Conservation (phyloP, 176 grass and related monocot genomes). For the Cocos nucifera region DNA sequence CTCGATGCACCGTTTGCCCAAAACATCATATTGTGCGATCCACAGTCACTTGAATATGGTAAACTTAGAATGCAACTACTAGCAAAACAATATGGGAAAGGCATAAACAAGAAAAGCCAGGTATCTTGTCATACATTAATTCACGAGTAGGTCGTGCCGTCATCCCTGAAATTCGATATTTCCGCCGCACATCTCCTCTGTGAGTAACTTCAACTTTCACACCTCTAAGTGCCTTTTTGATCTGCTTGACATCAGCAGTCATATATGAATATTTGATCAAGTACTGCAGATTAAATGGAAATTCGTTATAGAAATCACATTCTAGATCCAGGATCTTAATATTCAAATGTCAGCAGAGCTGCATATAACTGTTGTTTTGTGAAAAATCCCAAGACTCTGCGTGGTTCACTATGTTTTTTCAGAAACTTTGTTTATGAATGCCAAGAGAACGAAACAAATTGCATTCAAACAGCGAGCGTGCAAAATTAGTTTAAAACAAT, state of each 20-base stretch:
- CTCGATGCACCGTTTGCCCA: background rate
- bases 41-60: background rate
- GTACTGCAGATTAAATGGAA: too few species aligned
- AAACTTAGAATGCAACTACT: too few species aligned
- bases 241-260: constrained; percentile 25
- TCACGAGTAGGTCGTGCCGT: constrained; percentile 6
- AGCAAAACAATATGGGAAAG: background rate
- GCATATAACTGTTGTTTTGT: too few species aligned
- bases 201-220: constrained; percentile 56
- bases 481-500: too few species aligned
- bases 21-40: background rate
- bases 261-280: constrained; percentile 6
- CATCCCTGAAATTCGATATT: constrained; percentile 31
- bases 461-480: too few species aligned
- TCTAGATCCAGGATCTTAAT: too few species aligned
- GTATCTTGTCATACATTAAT: constrained; percentile 32
- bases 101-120: background rate
- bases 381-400: too few species aligned
- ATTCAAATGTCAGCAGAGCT: too few species aligned
- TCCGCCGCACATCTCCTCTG: constrained; percentile 12
- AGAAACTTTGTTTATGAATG: too few species aligned
- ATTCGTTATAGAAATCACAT: too few species aligned
- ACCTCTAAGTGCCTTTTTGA: constrained; percentile 45
- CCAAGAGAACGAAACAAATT: too few species aligned
- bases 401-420: too few species aligned